Conservation (phyloP, 176 grass and related monocot genomes). For the Hsuehochloa calcarea region DNA sequence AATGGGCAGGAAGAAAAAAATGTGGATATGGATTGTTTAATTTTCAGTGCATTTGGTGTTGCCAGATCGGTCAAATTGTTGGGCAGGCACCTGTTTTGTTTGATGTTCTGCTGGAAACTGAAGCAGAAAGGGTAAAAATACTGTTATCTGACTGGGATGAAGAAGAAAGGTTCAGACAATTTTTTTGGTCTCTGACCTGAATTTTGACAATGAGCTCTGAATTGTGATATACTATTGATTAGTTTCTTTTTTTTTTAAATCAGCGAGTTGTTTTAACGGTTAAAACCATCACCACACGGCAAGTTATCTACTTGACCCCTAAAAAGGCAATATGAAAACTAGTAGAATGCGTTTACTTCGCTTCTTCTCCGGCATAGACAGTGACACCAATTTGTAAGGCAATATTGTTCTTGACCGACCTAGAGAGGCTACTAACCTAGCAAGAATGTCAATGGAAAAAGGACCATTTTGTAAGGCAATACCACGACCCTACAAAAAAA, state of each 20-base stretch:
- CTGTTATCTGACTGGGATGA: not conserved
- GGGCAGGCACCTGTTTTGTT: not conserved
- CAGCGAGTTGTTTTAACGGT: not conserved
- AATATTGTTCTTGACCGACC: not conserved
- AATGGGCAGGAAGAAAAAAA: not conserved
- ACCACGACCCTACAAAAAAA: not conserved
- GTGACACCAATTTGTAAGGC: slow-evolving; percentile 10
- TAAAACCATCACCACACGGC: not conserved
- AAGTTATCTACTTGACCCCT: not conserved
- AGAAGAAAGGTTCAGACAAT: not conserved
- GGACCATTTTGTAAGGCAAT: not conserved
- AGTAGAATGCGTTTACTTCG: slow-evolving; percentile 30
- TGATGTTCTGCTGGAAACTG: not conserved
- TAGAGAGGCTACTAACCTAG: not conserved
- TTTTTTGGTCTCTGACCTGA: not conserved
- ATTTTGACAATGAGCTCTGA: not conserved
- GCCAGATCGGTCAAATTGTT: not conserved
- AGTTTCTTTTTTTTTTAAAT: no score
- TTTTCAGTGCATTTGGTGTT: not conserved
- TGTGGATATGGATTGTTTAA: not conserved
- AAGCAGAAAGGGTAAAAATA: not conserved
- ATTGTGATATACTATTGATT: not conserved
- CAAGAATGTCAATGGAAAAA: slow-evolving; percentile 25
- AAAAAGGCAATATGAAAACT: not conserved
- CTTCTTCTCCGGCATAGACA: slow-evolving; percentile 25